A percentile compares a stretch with the other conserved stretches of the same genome.
Evolutionary conservation across 2,329 filamentous ascomycete genomes (phyloP).

Genomic region (Dothideomycetes sp.): DNA sequence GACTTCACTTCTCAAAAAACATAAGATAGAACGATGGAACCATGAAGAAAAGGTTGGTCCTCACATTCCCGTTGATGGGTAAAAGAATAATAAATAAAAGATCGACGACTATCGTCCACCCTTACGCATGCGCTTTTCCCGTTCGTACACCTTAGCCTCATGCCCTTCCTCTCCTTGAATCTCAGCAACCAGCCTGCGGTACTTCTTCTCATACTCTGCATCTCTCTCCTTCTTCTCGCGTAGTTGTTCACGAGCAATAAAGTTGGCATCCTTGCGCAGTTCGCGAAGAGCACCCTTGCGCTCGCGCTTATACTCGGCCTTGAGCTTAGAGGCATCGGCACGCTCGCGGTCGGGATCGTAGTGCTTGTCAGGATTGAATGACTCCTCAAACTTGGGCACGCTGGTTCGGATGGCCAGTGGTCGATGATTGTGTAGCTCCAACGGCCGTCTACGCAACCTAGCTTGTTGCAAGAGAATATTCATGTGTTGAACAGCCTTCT

Average conservation of each 20-base stretch:
- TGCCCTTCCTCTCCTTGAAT: slow-evolving; percentile 89
- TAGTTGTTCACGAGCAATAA: slow-evolving; percentile 83
- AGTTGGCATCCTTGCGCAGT: slow-evolving; percentile 87
- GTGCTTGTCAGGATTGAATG: slow-evolving; percentile 88
- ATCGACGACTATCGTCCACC: slow-evolving; percentile 41
- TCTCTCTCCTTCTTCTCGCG: slow-evolving; percentile 89
- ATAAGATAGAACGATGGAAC: no score
- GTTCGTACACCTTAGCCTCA: slow-evolving; percentile 80
- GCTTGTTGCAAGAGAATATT: slow-evolving; percentile 50
- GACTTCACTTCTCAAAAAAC: no score
- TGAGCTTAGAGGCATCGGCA: slow-evolving; percentile 71
- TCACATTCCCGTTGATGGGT: no score
- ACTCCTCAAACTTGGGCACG: slow-evolving; percentile 92
- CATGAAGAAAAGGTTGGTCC: no score
- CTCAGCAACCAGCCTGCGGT: slow-evolving; percentile 80
- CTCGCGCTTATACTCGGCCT: slow-evolving; percentile 88
- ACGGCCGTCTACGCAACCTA: slow-evolving; percentile 58
- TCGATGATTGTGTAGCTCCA: slow-evolving; percentile 80
- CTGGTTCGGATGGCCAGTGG: slow-evolving; percentile 78
- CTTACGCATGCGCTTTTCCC: slow-evolving; percentile 68
- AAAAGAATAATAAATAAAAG: no score
- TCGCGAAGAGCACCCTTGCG: slow-evolving; percentile 90
- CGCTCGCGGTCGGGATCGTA: slow-evolving; percentile 93
- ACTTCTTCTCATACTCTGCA: slow-evolving; percentile 92
- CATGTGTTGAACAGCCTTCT: slow-evolving; percentile 50